Conservation (phyloP, 306 rosid genomes). For the Biancaea sappan region DNA sequence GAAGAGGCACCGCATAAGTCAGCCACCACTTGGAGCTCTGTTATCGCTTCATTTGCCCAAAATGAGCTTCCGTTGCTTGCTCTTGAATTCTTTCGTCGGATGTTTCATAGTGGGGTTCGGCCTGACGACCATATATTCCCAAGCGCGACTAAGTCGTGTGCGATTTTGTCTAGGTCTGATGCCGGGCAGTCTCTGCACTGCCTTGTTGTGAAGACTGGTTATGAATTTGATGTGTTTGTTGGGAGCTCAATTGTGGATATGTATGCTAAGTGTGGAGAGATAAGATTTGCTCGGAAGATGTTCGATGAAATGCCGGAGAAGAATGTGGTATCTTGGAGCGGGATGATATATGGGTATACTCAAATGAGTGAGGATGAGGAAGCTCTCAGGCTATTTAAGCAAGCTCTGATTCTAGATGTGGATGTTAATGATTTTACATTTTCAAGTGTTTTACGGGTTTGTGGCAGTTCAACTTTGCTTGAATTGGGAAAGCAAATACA, state of each 20-base stretch:
- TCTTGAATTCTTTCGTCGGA: constrained; percentile 60
- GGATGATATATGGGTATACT: constrained; percentile 77
- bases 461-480: constrained; percentile 61
- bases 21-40: constrained; percentile 82
- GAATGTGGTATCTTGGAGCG: constrained; percentile 89
- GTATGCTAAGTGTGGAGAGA: constrained; percentile 66
- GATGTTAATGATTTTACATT: constrained; percentile 81
- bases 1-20: constrained; percentile 48
- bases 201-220: constrained; percentile 60
- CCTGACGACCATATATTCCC: constrained; percentile 79
- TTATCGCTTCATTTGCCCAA: constrained; percentile 73
- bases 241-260: constrained; percentile 74
- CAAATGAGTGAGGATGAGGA: constrained; percentile 69
- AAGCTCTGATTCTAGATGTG: constrained; percentile 45
- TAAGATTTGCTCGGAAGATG: constrained; percentile 49
- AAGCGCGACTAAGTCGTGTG: constrained; percentile 69
- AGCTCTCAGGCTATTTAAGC: constrained; percentile 63
- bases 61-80: constrained; percentile 70
- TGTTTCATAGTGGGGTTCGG: constrained; percentile 49
- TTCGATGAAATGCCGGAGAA: constrained; percentile 72
- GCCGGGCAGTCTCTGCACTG: constrained; percentile 55
- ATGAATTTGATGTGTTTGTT: constrained; percentile 60
- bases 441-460: constrained; percentile 77
- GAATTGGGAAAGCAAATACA: constrained; percentile 80
- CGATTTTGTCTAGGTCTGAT: constrained; percentile 47